Base-by-base conservation (phyloP, 2,329 filamentous ascomycete genomes). In the Dothiorella sarmentorum region DNA sequence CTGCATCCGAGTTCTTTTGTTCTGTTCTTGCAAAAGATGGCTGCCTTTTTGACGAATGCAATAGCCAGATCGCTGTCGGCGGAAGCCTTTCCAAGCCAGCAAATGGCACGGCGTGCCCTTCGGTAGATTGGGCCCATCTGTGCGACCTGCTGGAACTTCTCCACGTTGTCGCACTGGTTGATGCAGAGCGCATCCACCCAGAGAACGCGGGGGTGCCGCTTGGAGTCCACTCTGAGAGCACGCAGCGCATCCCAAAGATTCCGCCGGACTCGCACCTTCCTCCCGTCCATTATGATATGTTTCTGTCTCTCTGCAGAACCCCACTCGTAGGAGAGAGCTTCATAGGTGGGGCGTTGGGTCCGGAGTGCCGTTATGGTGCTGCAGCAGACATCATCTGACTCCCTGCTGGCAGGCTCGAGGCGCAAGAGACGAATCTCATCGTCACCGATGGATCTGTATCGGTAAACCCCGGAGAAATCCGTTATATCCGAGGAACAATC, bases 41-140 rank as follows among this genome's bases (percentile, higher is more conserved):
- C 27, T 6, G 44, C 22, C 7, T 22, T 51, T 22, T 61, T 40
- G 10, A 61, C 31, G n/a, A 53, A 61, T 15, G 53, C 38, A 4
- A 63, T 60, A 5, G 56, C 58, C 9, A 17, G 7, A 24, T 45
- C 33, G 33, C 61, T 63, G 7, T 55, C 33, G 2, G 57, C 29
- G 7, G 61, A 61, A 37, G 63, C 61, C 7, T 58, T 40, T 10
- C 63, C 63, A 20, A 64, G 47, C 63, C 63, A 62, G 2, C 37
- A 40, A 2, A 29, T 15, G 3, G 59, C 55, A 13, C 27, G 15
- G 26, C 37, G 3, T 37, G 51, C 42, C 13, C 24, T 18, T 17
- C 20, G 9, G 49, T 56, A 62, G 13, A 62, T 61, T 13, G 44
- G 20, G 4, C 26, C 22, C 53, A 61, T 53, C 11, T 38, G 38